Conservation (phyloP, 805 yeast species). For the Candida silvicultrix region DNA sequence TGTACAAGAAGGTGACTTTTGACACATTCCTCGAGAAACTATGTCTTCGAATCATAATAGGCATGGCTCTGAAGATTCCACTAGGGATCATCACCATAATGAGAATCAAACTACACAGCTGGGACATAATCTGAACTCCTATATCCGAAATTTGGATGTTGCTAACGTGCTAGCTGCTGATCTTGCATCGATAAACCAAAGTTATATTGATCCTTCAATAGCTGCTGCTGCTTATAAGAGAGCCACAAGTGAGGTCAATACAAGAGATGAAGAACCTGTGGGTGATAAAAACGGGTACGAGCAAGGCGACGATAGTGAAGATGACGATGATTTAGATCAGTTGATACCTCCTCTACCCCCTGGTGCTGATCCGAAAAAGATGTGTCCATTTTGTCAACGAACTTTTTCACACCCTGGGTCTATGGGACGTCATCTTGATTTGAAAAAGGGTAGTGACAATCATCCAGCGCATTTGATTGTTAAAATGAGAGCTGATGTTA, state of each 20-base stretch:
- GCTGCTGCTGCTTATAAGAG: background rate
- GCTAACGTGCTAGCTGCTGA: background rate
- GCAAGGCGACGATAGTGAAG: background rate
- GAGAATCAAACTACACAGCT: background rate
- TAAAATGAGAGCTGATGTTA: slow-evolving; percentile 39
- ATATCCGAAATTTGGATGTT: background rate
- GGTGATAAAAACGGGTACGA: too few species aligned
- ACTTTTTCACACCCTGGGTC: slow-evolving; percentile 53
- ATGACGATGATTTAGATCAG: slow-evolving; percentile 1
- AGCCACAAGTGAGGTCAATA: background rate
- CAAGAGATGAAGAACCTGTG: background rate
- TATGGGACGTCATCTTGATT: slow-evolving; percentile 53
- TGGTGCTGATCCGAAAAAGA: slow-evolving; percentile 26
- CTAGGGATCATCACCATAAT: too few species aligned
- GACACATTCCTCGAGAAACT: too few species aligned
- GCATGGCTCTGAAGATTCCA: too few species aligned
- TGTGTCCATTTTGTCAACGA: slow-evolving; percentile 46
- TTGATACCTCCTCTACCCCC: slow-evolving; percentile 21
- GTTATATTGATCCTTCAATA: slow-evolving; percentile 2
- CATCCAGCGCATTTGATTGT: slow-evolving; percentile 48
- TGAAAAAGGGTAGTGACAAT: slow-evolving; percentile 42
- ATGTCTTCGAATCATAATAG: too few species aligned
- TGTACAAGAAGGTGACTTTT: background rate
- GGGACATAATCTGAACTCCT: background rate
- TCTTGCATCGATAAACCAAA: background rate